Evolutionary conservation across 345 rosid genomes (phyloP), one percentile per base, ranked within the genome.

Genomic region (Citrus reticulata): DNA sequence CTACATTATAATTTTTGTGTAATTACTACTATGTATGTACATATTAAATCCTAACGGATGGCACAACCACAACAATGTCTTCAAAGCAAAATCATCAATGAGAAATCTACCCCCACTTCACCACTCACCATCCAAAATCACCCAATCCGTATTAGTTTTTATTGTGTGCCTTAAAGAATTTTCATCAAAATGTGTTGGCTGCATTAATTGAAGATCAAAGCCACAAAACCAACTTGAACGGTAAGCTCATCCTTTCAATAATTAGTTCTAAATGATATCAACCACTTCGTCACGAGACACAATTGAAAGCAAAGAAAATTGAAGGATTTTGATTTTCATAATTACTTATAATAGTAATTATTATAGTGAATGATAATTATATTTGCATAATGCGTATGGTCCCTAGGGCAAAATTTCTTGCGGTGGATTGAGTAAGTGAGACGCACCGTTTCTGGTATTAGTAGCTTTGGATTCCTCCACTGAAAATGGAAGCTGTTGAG

Each of bases 401-500:
- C 51, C 72, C 59, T 17, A 1, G 20, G 6, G n/a, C 22, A 16
- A 17, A 49, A 5, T 60, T 55, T 32, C 64, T 40, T 29, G 27
- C 19, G 63, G 72, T 51, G 22, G 58, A 19, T 54, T 32, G 79
- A 66, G 64, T 54, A 37, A 57, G 34, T 16, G 34, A 25, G 24
- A 76, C 73, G 65, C 79, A 77, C 19, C 73, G 39, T 77, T 73
- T 54, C 35, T 6, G 51, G 17, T n/a, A 46, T 19, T 63, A 6
- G 51, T 19, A 59, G 32, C 81, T 67, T 81, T 34, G 84, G 84
- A 77, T 81, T 72, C 84, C 76, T 32, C 25, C 71, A 11, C 54
- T 62, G 34, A 63, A 76, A 63, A 51, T 62, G 64, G 69, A 59
- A 66, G 78, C 77, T 29, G 74, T 66, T 67, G 78, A 77, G 77